Conservation (phyloP, 306 rosid genomes). For the Vigna unguiculata region DNA sequence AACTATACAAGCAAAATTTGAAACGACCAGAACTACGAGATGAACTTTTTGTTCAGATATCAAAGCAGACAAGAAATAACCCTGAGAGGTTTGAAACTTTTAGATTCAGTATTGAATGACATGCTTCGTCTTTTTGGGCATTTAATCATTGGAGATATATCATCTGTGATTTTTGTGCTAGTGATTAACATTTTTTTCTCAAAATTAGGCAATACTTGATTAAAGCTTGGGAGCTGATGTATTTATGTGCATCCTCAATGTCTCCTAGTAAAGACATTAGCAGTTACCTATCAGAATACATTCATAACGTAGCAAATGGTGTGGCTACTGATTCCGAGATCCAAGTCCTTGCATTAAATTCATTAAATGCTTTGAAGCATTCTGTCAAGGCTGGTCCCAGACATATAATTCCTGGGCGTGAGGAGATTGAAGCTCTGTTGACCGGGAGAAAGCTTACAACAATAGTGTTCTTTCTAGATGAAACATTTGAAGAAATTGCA, state of each 20-base stretch:
- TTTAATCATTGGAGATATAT: slow-evolving; percentile 24
- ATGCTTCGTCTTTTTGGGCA: slow-evolving; percentile 30
- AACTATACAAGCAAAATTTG: slow-evolving; percentile 88
- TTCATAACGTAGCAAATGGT: slow-evolving; percentile 77
- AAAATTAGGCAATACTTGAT: slow-evolving; percentile 73
- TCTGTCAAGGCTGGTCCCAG: slow-evolving; percentile 96
- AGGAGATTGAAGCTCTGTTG: slow-evolving; percentile 91
- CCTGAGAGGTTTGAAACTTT: slow-evolving; percentile 75
- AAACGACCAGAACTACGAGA: slow-evolving; percentile 94
- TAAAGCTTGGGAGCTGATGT: slow-evolving; percentile 97
- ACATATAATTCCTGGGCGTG: slow-evolving; percentile 83
- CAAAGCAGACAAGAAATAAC: slow-evolving; percentile 92
- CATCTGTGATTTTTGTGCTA: slow-evolving; percentile 24
- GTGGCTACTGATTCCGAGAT: slow-evolving; percentile 72
- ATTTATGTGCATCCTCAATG: slow-evolving; percentile 88
- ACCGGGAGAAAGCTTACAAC: slow-evolving; percentile 89
- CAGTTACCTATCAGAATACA: slow-evolving; percentile 84
- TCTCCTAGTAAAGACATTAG: slow-evolving; percentile 95
- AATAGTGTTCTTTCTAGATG: slow-evolving; percentile 91
- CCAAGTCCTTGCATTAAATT: slow-evolving; percentile 72
- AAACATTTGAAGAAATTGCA: slow-evolving; percentile 93
- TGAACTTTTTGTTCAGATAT: slow-evolving; percentile 90
- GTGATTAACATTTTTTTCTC: slow-evolving; percentile 31
- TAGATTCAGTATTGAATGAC: slow-evolving; percentile 21
- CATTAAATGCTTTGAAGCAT: slow-evolving; percentile 87